Evolutionary conservation across 148 eudicot genomes (phyloP).

Genomic region (Cornus suecica): DNA sequence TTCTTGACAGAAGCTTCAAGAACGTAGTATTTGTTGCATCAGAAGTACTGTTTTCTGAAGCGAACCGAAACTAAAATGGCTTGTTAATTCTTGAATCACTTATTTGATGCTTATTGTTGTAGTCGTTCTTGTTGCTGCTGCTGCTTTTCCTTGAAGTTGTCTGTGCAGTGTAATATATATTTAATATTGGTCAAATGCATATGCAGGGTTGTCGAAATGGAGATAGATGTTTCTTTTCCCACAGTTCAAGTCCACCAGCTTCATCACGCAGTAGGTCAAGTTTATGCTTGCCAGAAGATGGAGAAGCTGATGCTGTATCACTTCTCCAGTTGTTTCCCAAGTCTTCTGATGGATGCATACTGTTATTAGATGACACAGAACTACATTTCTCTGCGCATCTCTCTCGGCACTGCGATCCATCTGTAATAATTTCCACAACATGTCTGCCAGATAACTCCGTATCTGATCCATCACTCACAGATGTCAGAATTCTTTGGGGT

Average conservation of each 20-base stretch:
- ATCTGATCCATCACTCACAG: constrained; percentile 37
- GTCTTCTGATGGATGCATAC: constrained; percentile 38
- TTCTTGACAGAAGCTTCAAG: neutral
- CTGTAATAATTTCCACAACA: constrained; percentile 62
- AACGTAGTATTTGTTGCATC: neutral
- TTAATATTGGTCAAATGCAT: constrained; percentile 7
- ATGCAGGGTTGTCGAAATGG: constrained; percentile 91
- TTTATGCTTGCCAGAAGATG: constrained; percentile 57
- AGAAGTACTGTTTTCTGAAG: neutral
- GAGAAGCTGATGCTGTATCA: constrained; percentile 30
- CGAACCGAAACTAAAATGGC: neutral
- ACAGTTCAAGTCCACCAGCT: constrained; percentile 39
- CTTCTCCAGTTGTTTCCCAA: constrained; percentile 50
- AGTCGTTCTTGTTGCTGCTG: neutral
- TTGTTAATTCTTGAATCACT: neutral
- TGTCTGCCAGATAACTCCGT: constrained; percentile 29
- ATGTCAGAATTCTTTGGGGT: constrained; percentile 46
- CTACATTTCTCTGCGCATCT: constrained; percentile 54
- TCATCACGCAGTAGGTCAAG: constrained; percentile 22
- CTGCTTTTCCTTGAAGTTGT: constrained; percentile 2
- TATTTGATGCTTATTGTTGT: neutral
- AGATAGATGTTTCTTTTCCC: constrained; percentile 64
- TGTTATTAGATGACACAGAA: constrained; percentile 64
- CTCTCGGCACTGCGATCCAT: constrained; percentile 45
- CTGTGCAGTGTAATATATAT: neutral